Conservation (phyloP, 495 filamentous ascomycete species). For the Penicillium mononematosum region DNA sequence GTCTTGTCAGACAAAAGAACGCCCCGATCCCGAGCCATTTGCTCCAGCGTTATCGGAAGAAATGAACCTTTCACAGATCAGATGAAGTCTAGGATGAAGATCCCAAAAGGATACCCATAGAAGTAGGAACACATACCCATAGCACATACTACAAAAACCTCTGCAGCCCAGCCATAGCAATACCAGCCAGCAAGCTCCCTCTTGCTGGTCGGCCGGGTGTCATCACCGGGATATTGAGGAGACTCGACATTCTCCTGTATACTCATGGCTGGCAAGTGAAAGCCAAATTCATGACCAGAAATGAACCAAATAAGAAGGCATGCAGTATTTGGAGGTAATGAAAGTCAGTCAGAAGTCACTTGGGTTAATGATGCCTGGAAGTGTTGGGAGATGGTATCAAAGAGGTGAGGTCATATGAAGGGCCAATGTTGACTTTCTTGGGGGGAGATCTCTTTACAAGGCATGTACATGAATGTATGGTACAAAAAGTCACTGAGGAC, state of each 20-base stretch:
- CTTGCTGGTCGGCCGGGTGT: conserved; percentile 79
- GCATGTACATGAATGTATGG: too few relatives aligned
- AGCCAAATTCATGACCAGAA: conserved; percentile 3
- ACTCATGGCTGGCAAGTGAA: conserved; percentile 17
- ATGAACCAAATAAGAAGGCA: not conserved
- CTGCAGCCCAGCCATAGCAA: conserved; percentile 94
- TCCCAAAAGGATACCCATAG: conserved; percentile 2
- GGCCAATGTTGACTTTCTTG: not conserved
- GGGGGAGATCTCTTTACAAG: not conserved
- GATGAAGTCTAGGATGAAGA: conserved; percentile 4
- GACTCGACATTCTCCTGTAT: conserved; percentile 29
- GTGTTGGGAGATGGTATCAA: not conserved
- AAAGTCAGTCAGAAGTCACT: not conserved
- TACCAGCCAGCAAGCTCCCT: conserved; percentile 95
- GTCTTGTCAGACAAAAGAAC: conserved; percentile 73
- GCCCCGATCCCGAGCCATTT: conserved; percentile 85
- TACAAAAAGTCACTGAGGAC: conserved; percentile 2
- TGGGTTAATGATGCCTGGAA: not conserved
- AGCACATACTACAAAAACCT: conserved; percentile 92
- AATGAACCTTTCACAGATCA: conserved; percentile 66
- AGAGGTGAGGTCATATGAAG: conserved; percentile 9
- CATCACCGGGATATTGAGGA: conserved; percentile 72
- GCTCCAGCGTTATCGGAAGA: conserved; percentile 94
- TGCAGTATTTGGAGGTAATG: not conserved
- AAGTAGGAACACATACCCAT: conserved; percentile 56